Conservation (phyloP, 306 rosid genomes). For the Myrica gale region DNA sequence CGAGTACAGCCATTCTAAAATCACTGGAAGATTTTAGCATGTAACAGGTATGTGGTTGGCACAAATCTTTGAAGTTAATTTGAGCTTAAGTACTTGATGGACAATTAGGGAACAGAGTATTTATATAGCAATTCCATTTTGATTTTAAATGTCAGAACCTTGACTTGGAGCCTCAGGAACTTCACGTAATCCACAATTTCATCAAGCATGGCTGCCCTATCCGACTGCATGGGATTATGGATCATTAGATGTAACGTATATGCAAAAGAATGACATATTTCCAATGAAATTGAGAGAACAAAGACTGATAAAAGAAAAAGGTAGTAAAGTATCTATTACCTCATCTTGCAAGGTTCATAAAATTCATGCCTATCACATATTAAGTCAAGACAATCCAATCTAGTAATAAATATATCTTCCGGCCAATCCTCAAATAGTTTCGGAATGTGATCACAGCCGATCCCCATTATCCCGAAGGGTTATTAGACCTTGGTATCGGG, state of each 20-base stretch:
- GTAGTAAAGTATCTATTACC: background rate
- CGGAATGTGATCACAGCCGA: background rate
- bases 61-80: constrained; percentile 18
- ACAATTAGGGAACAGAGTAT: background rate
- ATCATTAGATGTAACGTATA: background rate
- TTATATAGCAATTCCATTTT: constrained; percentile 10
- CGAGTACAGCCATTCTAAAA: constrained; percentile 13
- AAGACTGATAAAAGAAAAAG: background rate
- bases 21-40: constrained; percentile 14
- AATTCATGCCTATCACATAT: background rate
- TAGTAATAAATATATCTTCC: background rate
- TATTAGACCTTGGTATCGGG: background rate
- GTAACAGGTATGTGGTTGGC: constrained; percentile 21
- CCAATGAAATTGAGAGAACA: background rate
- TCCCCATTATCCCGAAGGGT: background rate
- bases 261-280: background rate
- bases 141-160: constrained; percentile 48
- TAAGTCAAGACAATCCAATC: background rate
- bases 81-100: too few relatives aligned
- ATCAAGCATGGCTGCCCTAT: constrained; percentile 94
- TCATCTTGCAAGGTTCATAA: background rate
- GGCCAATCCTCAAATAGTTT: background rate
- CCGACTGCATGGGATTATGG: constrained; percentile 58
- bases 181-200: constrained; percentile 97
- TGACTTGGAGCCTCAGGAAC: constrained; percentile 97